Evolutionary conservation across 495 filamentous ascomycete species (phyloP).

Genomic region (Hyaloscypha finlandica): DNA sequence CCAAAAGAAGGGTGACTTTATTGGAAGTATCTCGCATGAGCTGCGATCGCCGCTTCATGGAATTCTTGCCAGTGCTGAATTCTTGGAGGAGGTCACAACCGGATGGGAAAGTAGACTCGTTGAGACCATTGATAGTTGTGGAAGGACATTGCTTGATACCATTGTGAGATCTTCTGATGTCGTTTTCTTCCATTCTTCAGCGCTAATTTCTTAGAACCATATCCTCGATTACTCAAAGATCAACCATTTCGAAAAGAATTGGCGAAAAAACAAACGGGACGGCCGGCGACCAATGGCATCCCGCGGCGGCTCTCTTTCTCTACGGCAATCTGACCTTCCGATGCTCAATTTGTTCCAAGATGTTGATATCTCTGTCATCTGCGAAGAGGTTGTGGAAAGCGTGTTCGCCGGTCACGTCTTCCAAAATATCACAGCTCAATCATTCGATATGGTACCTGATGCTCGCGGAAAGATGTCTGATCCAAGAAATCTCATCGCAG

Average conservation of each 20-base stretch:
- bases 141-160: slow-evolving; percentile 74
- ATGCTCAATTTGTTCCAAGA: slow-evolving; percentile 38
- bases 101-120: slow-evolving; percentile 26
- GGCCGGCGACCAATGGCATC: neutral
- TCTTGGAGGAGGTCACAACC: slow-evolving; percentile 33
- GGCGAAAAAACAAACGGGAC: slow-evolving; percentile 25
- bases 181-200: neutral
- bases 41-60: slow-evolving; percentile 43
- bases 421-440: slow-evolving; percentile 29
- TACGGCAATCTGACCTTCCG: slow-evolving; percentile 21
- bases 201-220: slow-evolving; percentile 51
- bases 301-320: neutral
- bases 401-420: slow-evolving; percentile 52
- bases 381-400: slow-evolving; percentile 59
- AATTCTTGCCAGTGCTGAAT: slow-evolving; percentile 41
- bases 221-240: slow-evolving; percentile 68
- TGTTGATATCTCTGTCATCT: slow-evolving; percentile 46
- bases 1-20: slow-evolving; percentile 45
- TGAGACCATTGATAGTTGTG: slow-evolving; percentile 73
- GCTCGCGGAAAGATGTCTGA: slow-evolving; percentile 30
- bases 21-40: slow-evolving; percentile 43
- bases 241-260: slow-evolving; percentile 33
- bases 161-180: slow-evolving; percentile 42
- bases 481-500: neutral
- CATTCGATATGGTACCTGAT: slow-evolving; percentile 34